Conservation (phyloP, 192 early-diverging fungal genomes). For the Spizellomyces sp. region DNA sequence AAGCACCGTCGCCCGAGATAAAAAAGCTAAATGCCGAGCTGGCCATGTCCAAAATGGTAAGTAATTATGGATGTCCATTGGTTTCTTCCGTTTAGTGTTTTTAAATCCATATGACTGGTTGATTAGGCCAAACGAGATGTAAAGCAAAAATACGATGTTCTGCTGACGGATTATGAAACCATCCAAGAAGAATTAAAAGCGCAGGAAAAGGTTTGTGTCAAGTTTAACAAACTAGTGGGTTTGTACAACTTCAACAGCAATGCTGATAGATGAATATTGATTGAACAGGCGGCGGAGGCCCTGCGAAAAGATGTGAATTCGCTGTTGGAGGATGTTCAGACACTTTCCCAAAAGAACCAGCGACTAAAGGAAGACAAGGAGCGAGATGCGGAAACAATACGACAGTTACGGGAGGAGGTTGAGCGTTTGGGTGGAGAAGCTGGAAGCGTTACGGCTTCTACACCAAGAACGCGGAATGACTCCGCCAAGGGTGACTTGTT, state of each 20-base stretch:
- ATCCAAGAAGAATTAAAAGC: constrained; percentile 29
- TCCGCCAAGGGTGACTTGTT: constrained; percentile 26
- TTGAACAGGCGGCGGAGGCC: constrained; percentile 26
- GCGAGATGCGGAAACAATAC: constrained; percentile 12
- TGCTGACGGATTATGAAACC: constrained; percentile 25
- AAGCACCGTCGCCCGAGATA: no score
- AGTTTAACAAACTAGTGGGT: background rate
- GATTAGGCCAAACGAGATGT: background rate
- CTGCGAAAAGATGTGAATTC: constrained; percentile 26
- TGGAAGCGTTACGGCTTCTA: constrained; percentile 7
- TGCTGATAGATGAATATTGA: background rate
- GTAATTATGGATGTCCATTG: background rate
- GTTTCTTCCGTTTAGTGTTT: no score
- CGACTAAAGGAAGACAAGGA: constrained; percentile 26
- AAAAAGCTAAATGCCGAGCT: no score
- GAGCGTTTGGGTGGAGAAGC: constrained; percentile 1
- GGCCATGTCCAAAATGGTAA: no score
- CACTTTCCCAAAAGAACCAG: constrained; percentile 29
- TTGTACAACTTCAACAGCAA: background rate
- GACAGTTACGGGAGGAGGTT: constrained; percentile 4
- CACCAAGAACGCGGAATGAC: constrained; percentile 16
- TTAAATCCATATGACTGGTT: no score
- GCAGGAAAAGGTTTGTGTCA: constrained; percentile 12
- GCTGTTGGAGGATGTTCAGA: constrained; percentile 41
- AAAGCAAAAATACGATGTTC: constrained; percentile 20